These are phyloP conservation scores for Russula earlei DNA, from an alignment of 768 basidiomycete species.

Conservation along the genomic window DNA sequence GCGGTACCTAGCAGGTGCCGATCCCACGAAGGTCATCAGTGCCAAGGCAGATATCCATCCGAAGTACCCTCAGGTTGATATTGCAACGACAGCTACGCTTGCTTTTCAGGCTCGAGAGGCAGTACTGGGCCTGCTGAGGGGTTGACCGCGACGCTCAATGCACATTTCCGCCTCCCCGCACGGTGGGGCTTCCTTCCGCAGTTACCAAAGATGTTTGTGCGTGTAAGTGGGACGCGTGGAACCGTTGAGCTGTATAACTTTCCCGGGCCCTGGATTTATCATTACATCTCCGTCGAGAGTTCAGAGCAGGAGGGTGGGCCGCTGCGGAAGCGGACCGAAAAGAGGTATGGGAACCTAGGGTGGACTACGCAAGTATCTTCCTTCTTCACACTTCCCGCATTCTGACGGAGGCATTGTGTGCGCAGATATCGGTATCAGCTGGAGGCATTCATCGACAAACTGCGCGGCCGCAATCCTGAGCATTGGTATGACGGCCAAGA, in stretches of 20 bases:
- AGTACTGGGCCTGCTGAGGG: not conserved
- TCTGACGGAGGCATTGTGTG: not conserved
- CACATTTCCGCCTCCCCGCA: slow-evolving; percentile 14
- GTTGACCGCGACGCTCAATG: slow-evolving; percentile 10
- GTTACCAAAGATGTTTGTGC: slow-evolving; percentile 22
- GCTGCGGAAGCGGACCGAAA: slow-evolving; percentile 30
- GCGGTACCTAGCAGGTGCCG: slow-evolving; percentile 17
- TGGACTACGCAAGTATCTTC: slow-evolving; percentile 34
- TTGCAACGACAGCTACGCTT: slow-evolving; percentile 22
- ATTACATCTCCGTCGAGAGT: slow-evolving; percentile 36
- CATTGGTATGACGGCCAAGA: too few species aligned
- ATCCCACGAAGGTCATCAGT: slow-evolving; percentile 12
- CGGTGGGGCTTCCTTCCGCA: slow-evolving; percentile 23
- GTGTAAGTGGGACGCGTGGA: slow-evolving; percentile 29
- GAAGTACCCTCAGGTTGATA: slow-evolving; percentile 20
- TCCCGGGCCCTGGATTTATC: slow-evolving; percentile 34
- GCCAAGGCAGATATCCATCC: slow-evolving; percentile 10
- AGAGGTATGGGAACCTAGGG: slow-evolving; percentile 38
- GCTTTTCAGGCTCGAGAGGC: slow-evolving; percentile 20
- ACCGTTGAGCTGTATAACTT: slow-evolving; percentile 35
- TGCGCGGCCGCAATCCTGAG: too few species aligned
- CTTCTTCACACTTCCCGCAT: too few species aligned
- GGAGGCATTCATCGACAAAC: too few species aligned
- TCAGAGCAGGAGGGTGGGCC: slow-evolving; percentile 19
- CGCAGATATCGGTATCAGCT: slow-evolving; percentile 30